Evolutionary conservation across 768 basidiomycete species (phyloP).

Genomic region (Piloderma croceum): DNA sequence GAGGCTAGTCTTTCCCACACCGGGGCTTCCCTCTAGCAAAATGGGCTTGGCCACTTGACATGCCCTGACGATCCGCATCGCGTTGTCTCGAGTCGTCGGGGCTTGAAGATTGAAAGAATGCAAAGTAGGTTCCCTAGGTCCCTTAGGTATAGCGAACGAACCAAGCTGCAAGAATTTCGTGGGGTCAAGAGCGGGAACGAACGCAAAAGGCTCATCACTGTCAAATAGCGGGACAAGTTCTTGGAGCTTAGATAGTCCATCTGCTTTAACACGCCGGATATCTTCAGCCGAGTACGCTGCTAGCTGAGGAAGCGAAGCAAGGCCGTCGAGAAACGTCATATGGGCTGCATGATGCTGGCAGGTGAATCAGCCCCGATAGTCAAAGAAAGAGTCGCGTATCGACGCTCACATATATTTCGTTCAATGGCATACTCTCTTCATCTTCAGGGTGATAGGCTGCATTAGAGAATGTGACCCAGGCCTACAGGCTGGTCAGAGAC

Average conservation of each 20-base stretch:
- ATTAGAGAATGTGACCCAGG: conserved; percentile 91
- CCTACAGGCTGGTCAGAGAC: conserved; percentile 38
- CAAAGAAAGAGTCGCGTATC: not conserved
- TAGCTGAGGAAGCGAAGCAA: conserved; percentile 72
- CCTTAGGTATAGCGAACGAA: conserved; percentile 65
- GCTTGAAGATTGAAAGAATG: conserved; percentile 75
- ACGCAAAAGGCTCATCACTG: conserved; percentile 18
- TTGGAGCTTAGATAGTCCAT: conserved; percentile 50
- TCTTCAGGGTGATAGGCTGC: conserved; percentile 34
- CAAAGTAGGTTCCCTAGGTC: conserved; percentile 32
- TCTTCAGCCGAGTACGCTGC: conserved; percentile 55
- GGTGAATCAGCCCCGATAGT: conserved; percentile 8
- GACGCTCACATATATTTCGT: conserved; percentile 63
- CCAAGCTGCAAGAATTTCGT: conserved; percentile 53
- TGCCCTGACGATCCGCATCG: conserved; percentile 82
- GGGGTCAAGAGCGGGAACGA: conserved; percentile 29
- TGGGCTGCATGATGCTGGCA: conserved; percentile 84
- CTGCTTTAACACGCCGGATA: conserved; percentile 54
- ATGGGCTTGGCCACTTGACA: conserved; percentile 89
- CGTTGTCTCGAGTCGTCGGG: conserved; percentile 85
- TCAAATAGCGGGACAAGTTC: conserved; percentile 46
- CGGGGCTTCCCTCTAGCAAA: conserved; percentile 93
- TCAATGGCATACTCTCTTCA: conserved; percentile 29
- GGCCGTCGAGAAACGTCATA: conserved; percentile 88
- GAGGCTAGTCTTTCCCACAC: conserved; percentile 96